Evolutionary conservation across 768 basidiomycete genomes (phyloP).

Genomic region (Fomitopsis pulvina): DNA sequence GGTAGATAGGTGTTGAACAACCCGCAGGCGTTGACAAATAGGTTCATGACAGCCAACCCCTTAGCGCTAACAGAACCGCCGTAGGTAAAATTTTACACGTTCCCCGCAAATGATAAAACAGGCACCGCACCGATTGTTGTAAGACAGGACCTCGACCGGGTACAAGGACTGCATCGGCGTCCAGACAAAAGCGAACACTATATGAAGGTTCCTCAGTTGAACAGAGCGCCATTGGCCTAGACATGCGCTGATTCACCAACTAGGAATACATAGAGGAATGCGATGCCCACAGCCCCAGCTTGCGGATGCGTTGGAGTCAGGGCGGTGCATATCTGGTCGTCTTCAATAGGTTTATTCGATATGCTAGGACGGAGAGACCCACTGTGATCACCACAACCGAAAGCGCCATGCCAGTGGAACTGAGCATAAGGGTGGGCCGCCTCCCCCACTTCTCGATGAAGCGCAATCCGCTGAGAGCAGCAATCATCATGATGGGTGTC

Average conservation of each 20-base stretch:
- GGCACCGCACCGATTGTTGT: conserved; percentile 45
- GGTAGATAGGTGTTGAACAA: conserved; percentile 81
- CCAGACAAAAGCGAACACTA: conserved; percentile 7
- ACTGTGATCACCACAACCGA: conserved; percentile 27
- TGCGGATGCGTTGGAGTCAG: conserved; percentile 21
- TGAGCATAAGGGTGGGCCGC: conserved; percentile 25
- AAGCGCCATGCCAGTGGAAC: conserved; percentile 20
- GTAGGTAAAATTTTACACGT: neutral
- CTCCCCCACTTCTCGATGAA: conserved; percentile 27
- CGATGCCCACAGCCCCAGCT: conserved; percentile 25
- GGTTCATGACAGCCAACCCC: conserved; percentile 72
- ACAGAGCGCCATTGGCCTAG: neutral
- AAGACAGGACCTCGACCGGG: conserved; percentile 76
- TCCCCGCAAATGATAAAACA: neutral
- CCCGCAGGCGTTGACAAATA: conserved; percentile 54
- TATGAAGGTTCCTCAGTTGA: neutral
- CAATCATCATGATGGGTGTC: conserved; percentile 27
- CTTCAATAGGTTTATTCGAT: neutral
- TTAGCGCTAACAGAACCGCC: conserved; percentile 37
- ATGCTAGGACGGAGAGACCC: neutral
- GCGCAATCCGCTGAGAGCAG: conserved; percentile 27
- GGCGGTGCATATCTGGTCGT: conserved; percentile 18
- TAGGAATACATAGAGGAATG: conserved; percentile 19
- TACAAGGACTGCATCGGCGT: conserved; percentile 62
- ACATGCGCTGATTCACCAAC: conserved; percentile 4